Base-by-base conservation (phyloP, 768 basidiomycete species). In the Mycena kentingensis region DNA sequence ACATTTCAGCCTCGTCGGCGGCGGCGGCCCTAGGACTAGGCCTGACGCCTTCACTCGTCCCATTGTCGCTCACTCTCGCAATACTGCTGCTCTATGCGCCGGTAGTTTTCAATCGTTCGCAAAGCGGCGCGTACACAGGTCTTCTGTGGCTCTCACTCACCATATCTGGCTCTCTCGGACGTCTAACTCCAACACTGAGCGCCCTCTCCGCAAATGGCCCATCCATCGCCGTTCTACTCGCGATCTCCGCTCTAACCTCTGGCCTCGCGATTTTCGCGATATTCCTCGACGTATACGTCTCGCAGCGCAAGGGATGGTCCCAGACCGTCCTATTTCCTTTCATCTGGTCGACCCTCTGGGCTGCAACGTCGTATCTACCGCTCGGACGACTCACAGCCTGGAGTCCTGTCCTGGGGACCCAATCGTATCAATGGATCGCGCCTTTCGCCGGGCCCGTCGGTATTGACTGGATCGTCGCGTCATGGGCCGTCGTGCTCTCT, bases 391-490 rank as follows among this genome's bases (percentile, higher is more conserved):
- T 93, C 11, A 73, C 82, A 8, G 79, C 84, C 15, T 93, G 90
- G 90, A 84, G 77, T 27, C 83, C 88, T 10, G 72, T 80, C 13
- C 65, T 75, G 6, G 77, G 78, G 4, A 65, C 76, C 28, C 75
- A 76, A 7, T 69, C 77, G 0, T 93, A 92, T 62, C 62, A 62
- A 3, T 93, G 90, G 89, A 66, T 84, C n/a, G 60, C 79, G 2
- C 80, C 78, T 0, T 65, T 76, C 37, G 55, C 80, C 21, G 90
- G 91, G 4, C 75, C 84, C 27, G 67, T 74, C 27, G 81, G 79
- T 7, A 76, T 82, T 52, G 88, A 93, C 65, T 93, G 88, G 86
- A 65, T 87, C 24, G 76, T 80, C 6, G 90, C 80, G n/a, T 83
- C 81, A 7, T 93, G 87, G 85, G 87, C 88, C 4, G 81, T 83